A percentile compares a stretch with the other conserved stretches of the same genome.
These are phyloP conservation scores for Quercus mongolica DNA, from an alignment of 306 rosid species.

Conservation along the genomic window DNA sequence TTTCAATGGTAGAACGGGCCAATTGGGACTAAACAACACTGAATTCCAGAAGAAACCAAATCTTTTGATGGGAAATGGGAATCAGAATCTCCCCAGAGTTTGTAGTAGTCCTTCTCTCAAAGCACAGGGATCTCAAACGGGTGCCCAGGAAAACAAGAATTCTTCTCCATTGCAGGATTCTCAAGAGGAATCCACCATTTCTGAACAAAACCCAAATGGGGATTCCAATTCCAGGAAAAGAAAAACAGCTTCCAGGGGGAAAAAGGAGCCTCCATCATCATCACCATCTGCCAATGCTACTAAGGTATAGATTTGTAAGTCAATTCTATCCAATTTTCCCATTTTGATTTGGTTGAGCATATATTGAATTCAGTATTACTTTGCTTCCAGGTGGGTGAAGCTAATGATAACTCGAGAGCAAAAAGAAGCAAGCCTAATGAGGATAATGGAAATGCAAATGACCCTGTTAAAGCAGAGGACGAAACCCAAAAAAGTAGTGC, in stretches of 20 bases:
- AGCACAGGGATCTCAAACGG: constrained; percentile 57
- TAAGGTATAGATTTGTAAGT: constrained; percentile 35
- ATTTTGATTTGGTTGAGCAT: background rate
- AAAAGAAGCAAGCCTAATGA: constrained; percentile 56
- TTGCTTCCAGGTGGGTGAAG: constrained; percentile 45
- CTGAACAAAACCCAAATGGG: constrained; percentile 52
- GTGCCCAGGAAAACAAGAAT: constrained; percentile 31
- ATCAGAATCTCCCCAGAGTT: constrained; percentile 54
- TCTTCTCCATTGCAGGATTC: constrained; percentile 42
- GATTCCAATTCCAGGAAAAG: constrained; percentile 60
- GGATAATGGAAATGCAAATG: constrained; percentile 41
- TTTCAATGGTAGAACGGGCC: constrained; percentile 55
- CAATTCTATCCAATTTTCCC: constrained; percentile 1
- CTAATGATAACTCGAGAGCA: constrained; percentile 39
- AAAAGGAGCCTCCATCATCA: constrained; percentile 44
- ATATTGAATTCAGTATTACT: background rate
- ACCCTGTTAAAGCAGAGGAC: constrained; percentile 45
- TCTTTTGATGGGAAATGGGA: constrained; percentile 28
- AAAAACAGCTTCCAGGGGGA: constrained; percentile 60
- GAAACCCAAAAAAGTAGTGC: constrained; percentile 41
- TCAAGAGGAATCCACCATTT: constrained; percentile 67
- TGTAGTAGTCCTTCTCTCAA: constrained; percentile 77
- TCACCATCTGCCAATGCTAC: constrained; percentile 24
- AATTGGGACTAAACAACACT: constrained; percentile 35
- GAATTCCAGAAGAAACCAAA: constrained; percentile 43